Conservation (phyloP, 257 asterid genomes). For the Lithospermum erythrorhizon region DNA sequence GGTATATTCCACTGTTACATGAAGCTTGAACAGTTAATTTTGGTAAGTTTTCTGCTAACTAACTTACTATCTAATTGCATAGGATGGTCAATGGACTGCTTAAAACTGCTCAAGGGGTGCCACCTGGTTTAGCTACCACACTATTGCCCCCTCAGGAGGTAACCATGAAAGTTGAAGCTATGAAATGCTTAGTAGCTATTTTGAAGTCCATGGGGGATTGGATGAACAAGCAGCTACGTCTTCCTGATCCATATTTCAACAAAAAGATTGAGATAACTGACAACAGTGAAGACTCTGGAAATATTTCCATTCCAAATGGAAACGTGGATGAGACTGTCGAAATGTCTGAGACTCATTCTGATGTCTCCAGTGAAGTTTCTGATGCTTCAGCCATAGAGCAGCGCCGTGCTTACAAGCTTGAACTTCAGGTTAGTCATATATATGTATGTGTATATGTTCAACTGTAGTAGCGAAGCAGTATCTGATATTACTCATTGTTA, state of each 20-base stretch:
- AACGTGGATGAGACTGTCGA: conserved; percentile 60
- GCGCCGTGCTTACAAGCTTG: conserved; percentile 98
- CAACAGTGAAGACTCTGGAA: conserved; percentile 53
- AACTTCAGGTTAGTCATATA: conserved; percentile 70
- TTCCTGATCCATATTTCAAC: conserved; percentile 68
- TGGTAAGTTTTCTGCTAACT: conserved; percentile 2
- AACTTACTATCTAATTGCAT: conserved; percentile 9
- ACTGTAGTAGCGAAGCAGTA: conserved; percentile 6
- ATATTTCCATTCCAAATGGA: conserved; percentile 49
- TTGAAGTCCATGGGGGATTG: conserved; percentile 95
- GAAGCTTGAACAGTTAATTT: conserved; percentile 10
- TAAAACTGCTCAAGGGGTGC: conserved; percentile 97
- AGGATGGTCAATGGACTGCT: conserved; percentile 99
- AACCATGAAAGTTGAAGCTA: conserved; percentile 46
- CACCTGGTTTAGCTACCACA: conserved; percentile 48
- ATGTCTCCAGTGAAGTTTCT: conserved; percentile 76
- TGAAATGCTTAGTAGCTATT: conserved; percentile 79
- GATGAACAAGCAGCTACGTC: conserved; percentile 91
- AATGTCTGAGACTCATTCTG: conserved; percentile 78
- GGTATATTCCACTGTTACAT: conserved; percentile 38
- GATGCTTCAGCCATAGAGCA: conserved; percentile 86
- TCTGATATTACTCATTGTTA: conserved; percentile 12
- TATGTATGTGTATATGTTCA: conserved; percentile 9
- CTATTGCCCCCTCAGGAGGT: conserved; percentile 6
- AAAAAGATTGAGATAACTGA: conserved; percentile 58